A percentile compares a stretch with the other conserved stretches of the same genome.
phyloP scores from a whole-genome alignment of 306 rosid species.

The Calophaca sinica region DNA sequence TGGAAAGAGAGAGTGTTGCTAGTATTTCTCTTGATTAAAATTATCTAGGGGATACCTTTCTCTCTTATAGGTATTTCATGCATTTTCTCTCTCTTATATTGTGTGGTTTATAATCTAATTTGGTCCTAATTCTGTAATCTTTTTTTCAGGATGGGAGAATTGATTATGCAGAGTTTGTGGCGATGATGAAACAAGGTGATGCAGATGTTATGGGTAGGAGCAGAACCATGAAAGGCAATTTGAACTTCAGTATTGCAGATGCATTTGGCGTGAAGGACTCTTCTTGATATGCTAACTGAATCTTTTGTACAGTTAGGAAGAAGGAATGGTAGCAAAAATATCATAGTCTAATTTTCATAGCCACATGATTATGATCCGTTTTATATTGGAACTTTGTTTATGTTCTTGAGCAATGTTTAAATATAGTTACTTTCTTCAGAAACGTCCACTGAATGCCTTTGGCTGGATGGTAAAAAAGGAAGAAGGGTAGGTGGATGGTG shows the following conservation, averaged over 20 bases:
- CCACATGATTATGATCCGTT: slow-evolving; percentile 33
- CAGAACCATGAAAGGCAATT: slow-evolving; percentile 73
- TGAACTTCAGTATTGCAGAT: slow-evolving; percentile 79
- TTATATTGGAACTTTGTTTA: slow-evolving; percentile 30
- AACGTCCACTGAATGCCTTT: background rate
- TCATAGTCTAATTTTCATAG: slow-evolving; percentile 31
- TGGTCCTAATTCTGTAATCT: background rate
- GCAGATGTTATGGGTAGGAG: slow-evolving; percentile 61
- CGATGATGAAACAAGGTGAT: slow-evolving; percentile 89
- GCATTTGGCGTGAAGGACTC: slow-evolving; percentile 71
- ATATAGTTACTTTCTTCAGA: slow-evolving; percentile 5
- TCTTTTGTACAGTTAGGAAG: slow-evolving; percentile 52
- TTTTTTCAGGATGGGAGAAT: slow-evolving; percentile 82
- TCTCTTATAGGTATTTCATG: background rate
- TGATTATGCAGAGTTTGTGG: slow-evolving; percentile 83
- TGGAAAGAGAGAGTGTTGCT: no score
- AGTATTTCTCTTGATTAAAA: no score
- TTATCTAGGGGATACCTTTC: no score
- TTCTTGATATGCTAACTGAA: slow-evolving; percentile 49
- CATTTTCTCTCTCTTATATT: no score
- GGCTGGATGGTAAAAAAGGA: no score
- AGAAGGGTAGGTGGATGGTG: no score
- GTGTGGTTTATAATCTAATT: background rate
- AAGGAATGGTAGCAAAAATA: slow-evolving; percentile 46
- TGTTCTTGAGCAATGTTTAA: slow-evolving; percentile 37